A percentile compares a stretch with the other conserved stretches of the same genome.
Conservation (phyloP, 495 filamentous ascomycete species). For the Podospora pseudoanserina region DNA sequence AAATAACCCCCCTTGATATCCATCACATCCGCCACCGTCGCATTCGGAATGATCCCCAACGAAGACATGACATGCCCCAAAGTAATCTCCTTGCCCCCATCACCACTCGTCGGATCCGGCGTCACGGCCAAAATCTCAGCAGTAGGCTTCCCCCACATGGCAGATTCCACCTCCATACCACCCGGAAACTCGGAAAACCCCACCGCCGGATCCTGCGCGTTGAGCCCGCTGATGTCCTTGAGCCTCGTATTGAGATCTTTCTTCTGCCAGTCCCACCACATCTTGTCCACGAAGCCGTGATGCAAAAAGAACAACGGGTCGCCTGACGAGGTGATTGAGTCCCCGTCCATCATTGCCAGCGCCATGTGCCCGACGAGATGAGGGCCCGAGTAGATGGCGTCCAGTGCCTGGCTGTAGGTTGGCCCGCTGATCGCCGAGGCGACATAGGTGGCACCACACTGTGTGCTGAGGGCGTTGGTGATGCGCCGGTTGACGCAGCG, state of each 20-base stretch:
- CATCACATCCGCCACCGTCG: slow-evolving; percentile 38
- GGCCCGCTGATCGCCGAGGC: slow-evolving; percentile 7
- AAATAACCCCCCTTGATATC: slow-evolving; percentile 35
- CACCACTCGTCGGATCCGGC: slow-evolving; percentile 14
- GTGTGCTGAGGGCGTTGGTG: slow-evolving; percentile 16
- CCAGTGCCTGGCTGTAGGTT: slow-evolving; percentile 11
- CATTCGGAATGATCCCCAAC: slow-evolving; percentile 23
- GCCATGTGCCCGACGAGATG: slow-evolving; percentile 22
- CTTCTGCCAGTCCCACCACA: slow-evolving; percentile 52
- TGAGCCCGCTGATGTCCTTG: slow-evolving; percentile 14
- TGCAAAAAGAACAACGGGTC: slow-evolving; percentile 52
- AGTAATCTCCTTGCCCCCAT: slow-evolving; percentile 3
- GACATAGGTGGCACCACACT: slow-evolving; percentile 6
- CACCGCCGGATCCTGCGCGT: slow-evolving; percentile 15
- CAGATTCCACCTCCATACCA: slow-evolving; percentile 16
- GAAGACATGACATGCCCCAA: slow-evolving; percentile 20
- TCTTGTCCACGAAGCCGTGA: slow-evolving; percentile 47
- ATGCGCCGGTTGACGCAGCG: slow-evolving; percentile 39
- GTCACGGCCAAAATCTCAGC: slow-evolving; percentile 17
- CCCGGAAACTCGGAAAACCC: slow-evolving; percentile 22
- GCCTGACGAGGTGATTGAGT: slow-evolving; percentile 28
- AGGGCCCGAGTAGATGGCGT: slow-evolving; percentile 20
- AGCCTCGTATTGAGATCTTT: slow-evolving; percentile 26
- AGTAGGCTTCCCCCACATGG: slow-evolving; percentile 18
- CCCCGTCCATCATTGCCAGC: slow-evolving; percentile 22